These are phyloP conservation scores for Trichophyton mentagrophytes DNA, from an alignment of 2,329 filamentous ascomycete species.

Conservation along the genomic window DNA sequence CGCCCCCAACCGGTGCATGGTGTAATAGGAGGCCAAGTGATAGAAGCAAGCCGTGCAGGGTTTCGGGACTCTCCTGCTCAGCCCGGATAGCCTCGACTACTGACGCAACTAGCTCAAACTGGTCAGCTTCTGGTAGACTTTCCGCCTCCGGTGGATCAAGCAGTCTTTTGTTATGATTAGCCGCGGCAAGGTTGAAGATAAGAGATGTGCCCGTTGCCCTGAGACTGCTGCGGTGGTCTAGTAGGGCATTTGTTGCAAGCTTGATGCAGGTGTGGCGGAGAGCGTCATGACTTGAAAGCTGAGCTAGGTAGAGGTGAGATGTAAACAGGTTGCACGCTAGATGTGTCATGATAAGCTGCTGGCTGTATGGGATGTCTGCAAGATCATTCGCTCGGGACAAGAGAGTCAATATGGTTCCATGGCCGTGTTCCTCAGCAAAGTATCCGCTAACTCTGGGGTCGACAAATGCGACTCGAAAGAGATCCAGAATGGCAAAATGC, in stretches of 20 bases:
- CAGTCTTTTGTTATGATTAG: constrained; percentile 53
- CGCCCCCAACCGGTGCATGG: constrained; percentile 54
- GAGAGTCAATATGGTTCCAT: constrained; percentile 51
- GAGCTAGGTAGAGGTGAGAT: constrained; percentile 54
- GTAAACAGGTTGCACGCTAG: constrained; percentile 76
- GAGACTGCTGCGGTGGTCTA: constrained; percentile 65
- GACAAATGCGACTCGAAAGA: constrained; percentile 63
- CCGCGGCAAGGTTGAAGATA: constrained; percentile 65
- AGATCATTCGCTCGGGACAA: constrained; percentile 41
- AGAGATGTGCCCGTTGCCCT: constrained; percentile 72
- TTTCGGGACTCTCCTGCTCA: constrained; percentile 48
- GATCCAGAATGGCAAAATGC: constrained; percentile 73
- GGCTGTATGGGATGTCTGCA: constrained; percentile 57
- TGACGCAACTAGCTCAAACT: constrained; percentile 71
- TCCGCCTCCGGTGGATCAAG: constrained; percentile 40
- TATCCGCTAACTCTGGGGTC: constrained; percentile 70
- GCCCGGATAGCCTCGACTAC: constrained; percentile 58
- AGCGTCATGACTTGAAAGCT: constrained; percentile 42
- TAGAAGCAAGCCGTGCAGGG: constrained; percentile 61
- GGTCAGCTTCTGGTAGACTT: constrained; percentile 52
- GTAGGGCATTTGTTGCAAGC: constrained; percentile 62
- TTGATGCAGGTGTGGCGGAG: constrained; percentile 50
- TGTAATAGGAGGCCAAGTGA: constrained; percentile 67
- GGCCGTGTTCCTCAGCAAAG: constrained; percentile 61
- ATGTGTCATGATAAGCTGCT: constrained; percentile 73